Evolutionary conservation across 495 filamentous ascomycete genomes (phyloP).

Genomic region (Daldinia decipiens): DNA sequence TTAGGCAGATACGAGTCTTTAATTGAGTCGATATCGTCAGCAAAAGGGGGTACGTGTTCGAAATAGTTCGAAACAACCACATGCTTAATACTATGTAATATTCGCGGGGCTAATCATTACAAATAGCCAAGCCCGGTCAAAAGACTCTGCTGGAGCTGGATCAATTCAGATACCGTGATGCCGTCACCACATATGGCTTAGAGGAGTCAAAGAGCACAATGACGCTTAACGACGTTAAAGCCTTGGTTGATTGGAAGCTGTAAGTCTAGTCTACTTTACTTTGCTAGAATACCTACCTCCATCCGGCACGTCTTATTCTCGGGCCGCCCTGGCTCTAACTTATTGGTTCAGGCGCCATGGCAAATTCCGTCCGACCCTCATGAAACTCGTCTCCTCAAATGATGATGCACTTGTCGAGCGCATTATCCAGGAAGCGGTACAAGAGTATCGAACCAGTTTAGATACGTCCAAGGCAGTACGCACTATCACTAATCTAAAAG

Average conservation of each 20-base stretch:
- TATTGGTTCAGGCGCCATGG: slow-evolving; percentile 66
- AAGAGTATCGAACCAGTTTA: slow-evolving; percentile 54
- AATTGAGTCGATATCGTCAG: slow-evolving; percentile 53
- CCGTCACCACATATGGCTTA: slow-evolving; percentile 52
- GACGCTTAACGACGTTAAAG: slow-evolving; percentile 57
- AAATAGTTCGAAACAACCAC: background rate
- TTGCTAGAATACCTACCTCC: slow-evolving; percentile 26
- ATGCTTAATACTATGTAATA: background rate
- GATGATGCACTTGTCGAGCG: slow-evolving; percentile 51
- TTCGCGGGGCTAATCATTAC: slow-evolving; percentile 15
- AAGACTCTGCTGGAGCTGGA: slow-evolving; percentile 60
- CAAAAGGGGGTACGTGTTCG: slow-evolving; percentile 53
- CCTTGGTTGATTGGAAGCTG: slow-evolving; percentile 82
- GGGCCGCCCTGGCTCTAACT: slow-evolving; percentile 11
- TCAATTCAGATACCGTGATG: slow-evolving; percentile 58
- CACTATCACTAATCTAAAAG: slow-evolving; percentile 63
- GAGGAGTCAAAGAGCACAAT: slow-evolving; percentile 45
- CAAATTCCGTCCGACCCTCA: slow-evolving; percentile 72
- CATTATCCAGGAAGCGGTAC: slow-evolving; percentile 61
- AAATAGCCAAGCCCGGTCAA: slow-evolving; percentile 55
- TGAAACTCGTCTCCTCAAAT: slow-evolving; percentile 73
- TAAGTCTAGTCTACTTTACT: slow-evolving; percentile 53
- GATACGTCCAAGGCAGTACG: slow-evolving; percentile 61
- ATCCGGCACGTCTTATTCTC: slow-evolving; percentile 11
- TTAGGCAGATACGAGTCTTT: slow-evolving; percentile 52